Evolutionary conservation across 495 filamentous ascomycete species (phyloP), one percentile per base, ranked within the genome.

Genomic region (Chaetomidium leptoderma): DNA sequence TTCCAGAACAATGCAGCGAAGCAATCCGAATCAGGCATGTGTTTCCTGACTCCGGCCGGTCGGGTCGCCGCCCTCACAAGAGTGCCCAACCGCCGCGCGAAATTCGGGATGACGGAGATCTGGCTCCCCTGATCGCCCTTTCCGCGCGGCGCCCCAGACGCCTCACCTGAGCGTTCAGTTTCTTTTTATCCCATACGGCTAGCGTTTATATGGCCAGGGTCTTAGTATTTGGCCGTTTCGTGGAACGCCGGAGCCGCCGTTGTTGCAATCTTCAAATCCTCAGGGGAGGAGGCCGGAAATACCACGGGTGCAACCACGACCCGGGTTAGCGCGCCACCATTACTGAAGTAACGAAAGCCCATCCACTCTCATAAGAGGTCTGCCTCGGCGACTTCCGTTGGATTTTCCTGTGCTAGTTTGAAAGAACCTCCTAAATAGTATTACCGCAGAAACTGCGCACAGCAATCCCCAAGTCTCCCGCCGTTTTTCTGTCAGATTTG

Each of bases 1-100:
- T 30, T 53, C 50, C 14, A 53, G 50, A 53, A 53, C 24, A 42
- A 53, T 19, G 37, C 24, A 42, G 23, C 11, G 21, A 23, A 1
- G 1, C 11, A 30, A 3, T 30, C 29, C 17, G 46, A 7, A 3
- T 10, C 46, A 49, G 17, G n/a, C 29, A 26, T 11, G 29, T 35
- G 29, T 13, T 49, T 33, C 46, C 8, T 35, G 8, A 50, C 47
- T 24, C 19, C 17, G 32, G 4, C 47, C 32, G 7, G 5, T 16
- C 32, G 10, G 32, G 26, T 9, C 21, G 23, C 21, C 5, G 32
- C 30, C 30, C 16, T 39, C n/a, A n/a, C n/a, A n/a, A n/a, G n/a
- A n/a, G n/a, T n/a, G n/a, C n/a, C n/a, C 14, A 21, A 21, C 21
- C 42, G 23, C 39, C 6, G 39, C 13, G 17, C n/a, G 3, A 6